Evolutionary conservation across 495 filamentous ascomycete species (phyloP).

Genomic region (Pseudoneurospora amorphoporcata): DNA sequence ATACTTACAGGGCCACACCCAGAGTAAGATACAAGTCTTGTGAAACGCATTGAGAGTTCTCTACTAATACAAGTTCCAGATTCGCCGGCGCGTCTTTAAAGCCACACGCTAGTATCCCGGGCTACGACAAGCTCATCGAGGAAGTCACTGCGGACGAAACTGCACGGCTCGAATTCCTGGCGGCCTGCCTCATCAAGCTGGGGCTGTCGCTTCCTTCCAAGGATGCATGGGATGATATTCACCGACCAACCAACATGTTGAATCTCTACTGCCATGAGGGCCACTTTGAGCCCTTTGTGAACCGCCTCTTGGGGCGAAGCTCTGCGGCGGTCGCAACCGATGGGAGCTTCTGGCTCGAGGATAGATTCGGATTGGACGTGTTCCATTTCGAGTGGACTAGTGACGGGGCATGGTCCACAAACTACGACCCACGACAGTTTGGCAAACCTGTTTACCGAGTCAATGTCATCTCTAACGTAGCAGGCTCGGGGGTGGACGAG

Average conservation of each 20-base stretch:
- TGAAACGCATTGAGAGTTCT: background rate
- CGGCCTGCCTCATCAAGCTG: constrained; percentile 73
- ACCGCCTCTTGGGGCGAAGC: background rate
- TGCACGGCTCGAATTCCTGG: constrained; percentile 63
- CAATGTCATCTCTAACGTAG: background rate
- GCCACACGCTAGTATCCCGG: constrained; percentile 47
- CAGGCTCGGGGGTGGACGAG: background rate
- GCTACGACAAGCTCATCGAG: constrained; percentile 58
- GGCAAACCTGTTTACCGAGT: background rate
- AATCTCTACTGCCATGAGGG: background rate
- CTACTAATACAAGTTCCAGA: constrained; percentile 31
- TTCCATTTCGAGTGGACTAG: background rate
- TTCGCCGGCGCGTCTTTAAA: constrained; percentile 76
- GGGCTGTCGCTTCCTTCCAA: constrained; percentile 76
- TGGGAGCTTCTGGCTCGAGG: background rate
- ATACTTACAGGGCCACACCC: constrained; percentile 87
- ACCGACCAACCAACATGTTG: background rate
- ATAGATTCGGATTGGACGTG: background rate
- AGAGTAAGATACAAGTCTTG: constrained; percentile 50
- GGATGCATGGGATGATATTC: constrained; percentile 44
- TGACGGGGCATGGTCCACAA: background rate
- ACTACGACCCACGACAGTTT: background rate
- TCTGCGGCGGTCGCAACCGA: background rate
- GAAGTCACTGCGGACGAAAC: constrained; percentile 61
- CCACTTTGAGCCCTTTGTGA: background rate